phyloP scores from a whole-genome alignment of 768 basidiomycete species.

The Lentinula edodes region DNA sequence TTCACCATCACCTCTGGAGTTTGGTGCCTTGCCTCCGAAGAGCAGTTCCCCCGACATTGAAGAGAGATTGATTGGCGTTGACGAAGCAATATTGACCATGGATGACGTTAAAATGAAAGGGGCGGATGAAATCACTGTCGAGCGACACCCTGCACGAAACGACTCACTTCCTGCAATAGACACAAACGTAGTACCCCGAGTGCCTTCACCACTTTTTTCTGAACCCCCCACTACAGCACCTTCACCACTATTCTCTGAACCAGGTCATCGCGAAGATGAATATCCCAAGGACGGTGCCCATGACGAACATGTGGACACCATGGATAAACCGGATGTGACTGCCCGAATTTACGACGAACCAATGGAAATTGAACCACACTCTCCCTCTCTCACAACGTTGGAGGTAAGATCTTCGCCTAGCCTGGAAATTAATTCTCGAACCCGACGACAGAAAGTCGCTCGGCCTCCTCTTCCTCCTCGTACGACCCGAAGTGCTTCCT shows the following conservation, averaged over 20 bases:
- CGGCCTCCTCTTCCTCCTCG: neutral
- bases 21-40: neutral
- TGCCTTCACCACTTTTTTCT: neutral
- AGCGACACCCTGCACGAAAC: neutral
- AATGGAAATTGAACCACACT: neutral
- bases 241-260: slow-evolving; percentile 2
- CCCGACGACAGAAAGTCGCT: neutral
- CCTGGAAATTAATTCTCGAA: neutral
- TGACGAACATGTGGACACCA: neutral
- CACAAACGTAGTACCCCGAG: neutral
- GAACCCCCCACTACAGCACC: slow-evolving; percentile 1
- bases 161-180: neutral
- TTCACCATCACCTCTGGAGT: neutral
- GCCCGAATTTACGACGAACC: neutral
- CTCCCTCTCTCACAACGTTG: neutral
- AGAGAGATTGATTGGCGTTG: neutral
- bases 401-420: neutral
- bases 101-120: neutral
- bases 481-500: neutral
- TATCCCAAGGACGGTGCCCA: neutral
- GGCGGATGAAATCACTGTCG: neutral
- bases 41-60: neutral
- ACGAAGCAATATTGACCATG: neutral
- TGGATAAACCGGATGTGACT: too few relatives aligned
- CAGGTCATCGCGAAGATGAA: neutral